phyloP scores from a whole-genome alignment of 73 alveolate species.

The Paramecium caudatum region DNA sequence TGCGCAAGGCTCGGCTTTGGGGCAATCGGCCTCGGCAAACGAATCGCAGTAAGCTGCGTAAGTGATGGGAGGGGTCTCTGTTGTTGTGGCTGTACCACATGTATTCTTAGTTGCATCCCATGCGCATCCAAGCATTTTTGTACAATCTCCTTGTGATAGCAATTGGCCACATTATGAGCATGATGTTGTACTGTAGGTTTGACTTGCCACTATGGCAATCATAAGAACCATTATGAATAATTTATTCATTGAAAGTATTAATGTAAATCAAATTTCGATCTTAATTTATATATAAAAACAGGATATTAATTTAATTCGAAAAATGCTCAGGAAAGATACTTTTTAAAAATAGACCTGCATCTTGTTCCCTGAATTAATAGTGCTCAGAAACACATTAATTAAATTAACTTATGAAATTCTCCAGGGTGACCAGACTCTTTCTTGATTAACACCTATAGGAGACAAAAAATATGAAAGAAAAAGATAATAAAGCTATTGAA shows the following conservation, averaged over 20 bases:
- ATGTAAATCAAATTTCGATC: no score
- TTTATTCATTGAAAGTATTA: constrained; percentile 26
- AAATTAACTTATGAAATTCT: no score
- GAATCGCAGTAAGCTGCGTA: constrained; percentile 3
- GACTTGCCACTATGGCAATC: not conserved
- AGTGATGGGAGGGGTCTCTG: not conserved
- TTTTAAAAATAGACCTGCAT: no score
- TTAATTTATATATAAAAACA: no score
- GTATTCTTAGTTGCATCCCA: constrained; percentile 6
- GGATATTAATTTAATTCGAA: no score
- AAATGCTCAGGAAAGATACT: no score
- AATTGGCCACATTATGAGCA: not conserved
- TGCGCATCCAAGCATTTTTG: not conserved
- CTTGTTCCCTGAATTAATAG: no score
- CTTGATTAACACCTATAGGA: no score
- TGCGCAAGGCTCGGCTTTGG: not conserved
- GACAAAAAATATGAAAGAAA: no score
- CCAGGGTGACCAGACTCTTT: no score
- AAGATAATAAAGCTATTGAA: no score
- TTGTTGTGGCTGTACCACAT: not conserved
- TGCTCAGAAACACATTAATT: no score
- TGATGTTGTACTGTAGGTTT: not conserved
- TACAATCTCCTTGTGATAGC: constrained; percentile 28
- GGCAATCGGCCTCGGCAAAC: not conserved
- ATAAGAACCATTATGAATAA: not conserved